Conservation (phyloP, 1,139 yeast species). For the Magnusiomyces magnusii region DNA sequence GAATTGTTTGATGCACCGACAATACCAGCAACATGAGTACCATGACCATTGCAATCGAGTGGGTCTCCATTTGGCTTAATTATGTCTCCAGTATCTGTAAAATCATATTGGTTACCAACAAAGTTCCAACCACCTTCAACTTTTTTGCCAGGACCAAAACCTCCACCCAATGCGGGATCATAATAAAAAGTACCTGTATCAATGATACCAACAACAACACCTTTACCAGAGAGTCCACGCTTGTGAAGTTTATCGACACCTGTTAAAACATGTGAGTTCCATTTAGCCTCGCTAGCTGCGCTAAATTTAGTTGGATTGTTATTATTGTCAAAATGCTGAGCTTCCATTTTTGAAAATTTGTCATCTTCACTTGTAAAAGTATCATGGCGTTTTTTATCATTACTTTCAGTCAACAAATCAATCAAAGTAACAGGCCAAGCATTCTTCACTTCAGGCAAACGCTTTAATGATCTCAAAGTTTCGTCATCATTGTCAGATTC, state of each 20-base stretch:
- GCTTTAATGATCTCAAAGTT: background rate
- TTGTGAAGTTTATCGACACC: conserved; percentile 21
- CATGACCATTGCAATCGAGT: conserved; percentile 23
- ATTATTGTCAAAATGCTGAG: too few species aligned
- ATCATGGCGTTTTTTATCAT: background rate
- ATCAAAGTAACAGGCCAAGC: conserved; percentile 17
- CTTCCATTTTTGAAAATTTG: too few species aligned
- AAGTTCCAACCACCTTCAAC: conserved; percentile 21
- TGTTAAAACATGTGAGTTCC: conserved; percentile 22
- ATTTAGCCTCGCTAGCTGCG: conserved; percentile 4
- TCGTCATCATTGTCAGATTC: background rate
- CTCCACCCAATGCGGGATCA: conserved; percentile 23
- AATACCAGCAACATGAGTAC: conserved; percentile 23
- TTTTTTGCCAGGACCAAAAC: conserved; percentile 20
- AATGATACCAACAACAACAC: conserved; percentile 19
- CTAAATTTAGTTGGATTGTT: too few species aligned
- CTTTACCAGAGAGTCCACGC: conserved; percentile 19
- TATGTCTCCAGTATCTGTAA: conserved; percentile 2
- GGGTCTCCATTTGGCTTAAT: conserved; percentile 17
- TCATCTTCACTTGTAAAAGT: too few species aligned
- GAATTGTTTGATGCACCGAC: conserved; percentile 17
- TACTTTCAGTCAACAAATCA: conserved; percentile 8
- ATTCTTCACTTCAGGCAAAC: conserved; percentile 13
- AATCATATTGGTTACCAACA: conserved; percentile 18
- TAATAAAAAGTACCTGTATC: conserved; percentile 21